Base-by-base conservation (phyloP, 345 rosid genomes). In the Dipteronia dyeriana region DNA sequence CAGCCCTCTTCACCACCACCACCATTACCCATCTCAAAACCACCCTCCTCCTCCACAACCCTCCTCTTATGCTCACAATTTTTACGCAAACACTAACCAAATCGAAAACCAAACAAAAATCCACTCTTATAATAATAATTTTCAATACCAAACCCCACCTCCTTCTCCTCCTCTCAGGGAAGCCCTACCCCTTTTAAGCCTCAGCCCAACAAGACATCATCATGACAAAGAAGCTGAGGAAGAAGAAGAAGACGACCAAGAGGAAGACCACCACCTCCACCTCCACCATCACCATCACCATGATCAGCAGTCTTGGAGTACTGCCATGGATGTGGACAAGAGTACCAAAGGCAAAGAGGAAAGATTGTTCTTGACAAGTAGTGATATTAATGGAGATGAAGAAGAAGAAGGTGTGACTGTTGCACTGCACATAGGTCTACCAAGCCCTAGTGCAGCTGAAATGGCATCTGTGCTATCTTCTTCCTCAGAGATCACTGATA, bases 391-490 rank as follows among this genome's bases (percentile, higher is more conserved):
- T 9, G 86, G 78, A 11, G 91, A 84, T 25, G 84, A 82, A 43
- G 80, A 82, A 34, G 38, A 34, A 34, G 38, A 34, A 56, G 79
- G 80, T 72, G 97, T 90, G 54, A 91, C 96, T 34, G 96, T 94
- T 81, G 94, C 98, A 84, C 97, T 94, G 8, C 96, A 94, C 73
- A 91, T 94, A 88, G 98, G 98, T 74, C 83, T 94, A 73, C 98
- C 98, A 34, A 92, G 84, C 91, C 97, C 96, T 82, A 94, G 91
- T 70, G 85, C 90, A 56, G 91, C 88, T 56, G 98, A 94, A 76
- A 83, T 94, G 88, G 91, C 92, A 3, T 85, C 93, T 68, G 86
- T 85, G 71, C 70, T 88, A 75, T 82, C 91, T 62, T 92, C 90
- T 78, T 84, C 90, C 38, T 83, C 89, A 1, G 84, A 83, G 70